Percentiles rank a stretch among this genome's conserved stretches.
These are phyloP conservation scores for Spongispora temasekensis DNA, from an alignment of 1,284 basidiomycete species.

Conservation along the genomic window DNA sequence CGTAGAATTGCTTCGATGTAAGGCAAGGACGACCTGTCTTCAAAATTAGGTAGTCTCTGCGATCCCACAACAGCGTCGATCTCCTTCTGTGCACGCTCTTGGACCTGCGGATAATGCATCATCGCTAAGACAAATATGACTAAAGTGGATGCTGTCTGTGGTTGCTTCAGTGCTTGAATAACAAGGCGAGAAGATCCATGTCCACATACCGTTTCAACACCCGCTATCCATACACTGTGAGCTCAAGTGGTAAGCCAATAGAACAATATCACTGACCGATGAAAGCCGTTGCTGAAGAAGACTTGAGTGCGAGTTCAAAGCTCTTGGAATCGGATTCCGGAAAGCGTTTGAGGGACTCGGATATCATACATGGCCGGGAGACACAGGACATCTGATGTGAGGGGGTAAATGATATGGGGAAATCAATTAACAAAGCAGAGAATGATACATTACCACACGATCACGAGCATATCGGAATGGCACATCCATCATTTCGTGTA, in stretches of 20 bases:
- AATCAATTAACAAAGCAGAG: neutral
- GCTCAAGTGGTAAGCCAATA: neutral
- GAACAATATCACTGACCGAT: conserved; percentile 25
- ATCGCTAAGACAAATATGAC: conserved; percentile 40
- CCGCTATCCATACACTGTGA: conserved; percentile 23
- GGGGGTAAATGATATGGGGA: conserved; percentile 1
- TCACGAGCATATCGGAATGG: conserved; percentile 34
- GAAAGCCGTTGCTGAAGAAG: conserved; percentile 35
- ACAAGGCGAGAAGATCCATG: neutral
- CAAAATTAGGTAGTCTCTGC: conserved; percentile 42
- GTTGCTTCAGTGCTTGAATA: conserved; percentile 1
- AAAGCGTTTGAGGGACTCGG: conserved; percentile 32
- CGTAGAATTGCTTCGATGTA: conserved; percentile 43
- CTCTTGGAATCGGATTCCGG: conserved; percentile 14
- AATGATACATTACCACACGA: conserved; percentile 21
- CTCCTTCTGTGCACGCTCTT: conserved; percentile 42
- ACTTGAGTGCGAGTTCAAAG: conserved; percentile 32
- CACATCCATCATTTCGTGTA: conserved; percentile 32
- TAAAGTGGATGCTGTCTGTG: conserved; percentile 35
- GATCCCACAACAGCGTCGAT: conserved; percentile 42
- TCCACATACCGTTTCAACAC: conserved; percentile 32
- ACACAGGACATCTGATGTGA: conserved; percentile 14
- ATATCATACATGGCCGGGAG: conserved; percentile 32
- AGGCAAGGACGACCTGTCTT: conserved; percentile 40
- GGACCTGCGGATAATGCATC: conserved; percentile 41